A percentile compares a stretch with the other conserved stretches of the same genome.
These are phyloP conservation scores for Torulaspora franciscae DNA, from an alignment of 805 yeast genomes.

Conservation along the genomic window DNA sequence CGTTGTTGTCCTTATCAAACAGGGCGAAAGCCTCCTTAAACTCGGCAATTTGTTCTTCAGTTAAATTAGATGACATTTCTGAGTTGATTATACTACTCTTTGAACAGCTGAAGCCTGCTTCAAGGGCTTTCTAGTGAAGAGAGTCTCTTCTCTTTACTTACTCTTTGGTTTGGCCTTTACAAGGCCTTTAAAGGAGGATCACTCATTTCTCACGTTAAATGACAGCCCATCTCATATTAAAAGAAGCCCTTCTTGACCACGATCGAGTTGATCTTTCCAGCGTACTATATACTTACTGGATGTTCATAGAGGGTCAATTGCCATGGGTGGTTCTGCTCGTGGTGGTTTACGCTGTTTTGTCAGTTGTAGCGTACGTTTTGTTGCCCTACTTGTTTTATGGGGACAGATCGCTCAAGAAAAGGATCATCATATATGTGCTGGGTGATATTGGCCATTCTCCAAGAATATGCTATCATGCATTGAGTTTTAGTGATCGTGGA, in stretches of 20 bases:
- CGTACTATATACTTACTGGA: not conserved
- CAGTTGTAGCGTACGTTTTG: conserved; percentile 32
- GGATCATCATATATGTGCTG: conserved; percentile 73
- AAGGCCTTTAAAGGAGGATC: not conserved
- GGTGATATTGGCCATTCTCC: conserved; percentile 97
- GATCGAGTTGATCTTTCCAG: not conserved
- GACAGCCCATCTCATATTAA: not conserved
- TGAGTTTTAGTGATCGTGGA: conserved; percentile 62
- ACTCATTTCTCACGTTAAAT: conserved; percentile 1
- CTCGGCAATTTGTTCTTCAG: conserved; percentile 94
- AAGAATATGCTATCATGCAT: conserved; percentile 86
- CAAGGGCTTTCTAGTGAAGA: not conserved
- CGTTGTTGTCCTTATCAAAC: conserved; percentile 95
- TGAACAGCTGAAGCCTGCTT: not conserved
- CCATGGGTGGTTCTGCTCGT: conserved; percentile 34
- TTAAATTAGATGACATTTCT: conserved; percentile 50
- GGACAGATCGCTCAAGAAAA: conserved; percentile 39
- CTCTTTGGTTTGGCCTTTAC: not conserved
- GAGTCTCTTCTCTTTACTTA: not conserved
- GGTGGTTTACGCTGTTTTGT: conserved; percentile 42
- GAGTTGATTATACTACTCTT: not conserved
- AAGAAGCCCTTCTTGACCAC: not conserved
- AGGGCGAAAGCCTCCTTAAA: conserved; percentile 97
- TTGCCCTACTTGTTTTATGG: conserved; percentile 38
- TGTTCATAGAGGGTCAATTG: conserved; percentile 8